These are phyloP conservation scores for Candida tallmaniae DNA, from an alignment of 805 yeast genomes.

Conservation along the genomic window DNA sequence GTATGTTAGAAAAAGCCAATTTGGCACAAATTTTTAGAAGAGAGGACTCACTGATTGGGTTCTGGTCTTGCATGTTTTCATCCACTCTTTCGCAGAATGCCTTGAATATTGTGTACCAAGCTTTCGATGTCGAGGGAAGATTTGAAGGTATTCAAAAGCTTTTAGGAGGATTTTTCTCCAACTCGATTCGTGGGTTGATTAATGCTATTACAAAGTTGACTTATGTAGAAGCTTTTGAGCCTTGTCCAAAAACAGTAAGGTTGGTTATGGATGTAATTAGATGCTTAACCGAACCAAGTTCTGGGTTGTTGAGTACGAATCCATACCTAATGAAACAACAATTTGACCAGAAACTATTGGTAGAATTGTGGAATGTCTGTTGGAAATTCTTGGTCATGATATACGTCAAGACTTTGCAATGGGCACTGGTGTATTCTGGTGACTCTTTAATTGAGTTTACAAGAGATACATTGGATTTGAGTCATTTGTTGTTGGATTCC, in stretches of 20 bases:
- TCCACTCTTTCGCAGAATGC: slow-evolving; percentile 66
- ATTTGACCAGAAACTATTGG: slow-evolving; percentile 1
- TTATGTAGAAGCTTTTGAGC: slow-evolving; percentile 53
- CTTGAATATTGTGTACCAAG: slow-evolving; percentile 66
- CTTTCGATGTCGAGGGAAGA: slow-evolving; percentile 67
- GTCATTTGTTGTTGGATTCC: slow-evolving; percentile 63
- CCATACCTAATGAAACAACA: background rate
- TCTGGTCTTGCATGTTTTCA: slow-evolving; percentile 73
- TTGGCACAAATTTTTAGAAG: slow-evolving; percentile 20
- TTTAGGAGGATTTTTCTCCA: slow-evolving; percentile 38
- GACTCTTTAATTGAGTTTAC: slow-evolving; percentile 72
- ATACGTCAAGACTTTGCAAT: slow-evolving; percentile 59
- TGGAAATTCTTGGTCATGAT: slow-evolving; percentile 75
- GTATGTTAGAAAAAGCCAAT: slow-evolving; percentile 24
- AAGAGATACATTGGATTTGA: slow-evolving; percentile 77
- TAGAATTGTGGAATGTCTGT: slow-evolving; percentile 56
- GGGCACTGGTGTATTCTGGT: slow-evolving; percentile 67
- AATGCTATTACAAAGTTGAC: slow-evolving; percentile 43
- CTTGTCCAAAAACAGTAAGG: slow-evolving; percentile 70
- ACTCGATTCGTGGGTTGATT: slow-evolving; percentile 47
- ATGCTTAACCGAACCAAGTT: slow-evolving; percentile 61
- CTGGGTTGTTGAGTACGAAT: slow-evolving; percentile 39
- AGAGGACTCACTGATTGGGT: slow-evolving; percentile 47
- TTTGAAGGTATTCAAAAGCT: slow-evolving; percentile 64
- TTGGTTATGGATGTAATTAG: slow-evolving; percentile 69